Conservation (phyloP, 2,329 filamentous ascomycete genomes). For the Hypocreales sp. region DNA sequence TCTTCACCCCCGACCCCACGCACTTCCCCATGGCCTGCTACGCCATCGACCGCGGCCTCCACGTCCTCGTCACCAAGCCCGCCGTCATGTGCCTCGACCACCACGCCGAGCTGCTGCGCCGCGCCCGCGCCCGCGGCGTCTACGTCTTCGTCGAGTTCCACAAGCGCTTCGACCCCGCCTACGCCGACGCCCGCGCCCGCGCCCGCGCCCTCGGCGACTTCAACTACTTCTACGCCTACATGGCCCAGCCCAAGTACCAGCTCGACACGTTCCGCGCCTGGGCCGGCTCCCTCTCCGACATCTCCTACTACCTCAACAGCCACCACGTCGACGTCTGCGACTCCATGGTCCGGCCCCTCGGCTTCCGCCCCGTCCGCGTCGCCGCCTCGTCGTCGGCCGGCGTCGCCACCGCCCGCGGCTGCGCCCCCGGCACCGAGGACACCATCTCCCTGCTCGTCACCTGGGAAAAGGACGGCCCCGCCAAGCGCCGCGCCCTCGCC, state of each 20-base stretch:
- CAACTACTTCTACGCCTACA: constrained; percentile 97
- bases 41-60: constrained; percentile 73
- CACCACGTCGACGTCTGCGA: constrained; percentile 91
- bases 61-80: constrained; percentile 89
- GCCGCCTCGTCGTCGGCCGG: constrained; percentile 66
- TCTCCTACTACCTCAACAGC: constrained; percentile 90
- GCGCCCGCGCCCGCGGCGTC: constrained; percentile 58
- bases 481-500: constrained; percentile 59
- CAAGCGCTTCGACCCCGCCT: constrained; percentile 90
- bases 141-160: constrained; percentile 93
- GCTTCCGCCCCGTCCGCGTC: constrained; percentile 64
- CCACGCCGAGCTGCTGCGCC: constrained; percentile 61
- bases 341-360: constrained; percentile 63
- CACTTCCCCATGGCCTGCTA: constrained; percentile 88
- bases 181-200: constrained; percentile 70
- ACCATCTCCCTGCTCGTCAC: constrained; percentile 85
- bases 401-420: constrained; percentile 64
- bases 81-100: constrained; percentile 73
- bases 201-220: constrained; percentile 74
- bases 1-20: constrained; percentile 89
- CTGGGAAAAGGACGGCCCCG: constrained; percentile 52
- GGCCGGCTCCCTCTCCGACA: constrained; percentile 85
- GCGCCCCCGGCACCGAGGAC: constrained; percentile 70
- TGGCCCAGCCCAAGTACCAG: constrained; percentile 84
- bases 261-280: constrained; percentile 90